phyloP scores from a whole-genome alignment of 2,329 filamentous ascomycete genomes.

The Elsinoe australis region DNA sequence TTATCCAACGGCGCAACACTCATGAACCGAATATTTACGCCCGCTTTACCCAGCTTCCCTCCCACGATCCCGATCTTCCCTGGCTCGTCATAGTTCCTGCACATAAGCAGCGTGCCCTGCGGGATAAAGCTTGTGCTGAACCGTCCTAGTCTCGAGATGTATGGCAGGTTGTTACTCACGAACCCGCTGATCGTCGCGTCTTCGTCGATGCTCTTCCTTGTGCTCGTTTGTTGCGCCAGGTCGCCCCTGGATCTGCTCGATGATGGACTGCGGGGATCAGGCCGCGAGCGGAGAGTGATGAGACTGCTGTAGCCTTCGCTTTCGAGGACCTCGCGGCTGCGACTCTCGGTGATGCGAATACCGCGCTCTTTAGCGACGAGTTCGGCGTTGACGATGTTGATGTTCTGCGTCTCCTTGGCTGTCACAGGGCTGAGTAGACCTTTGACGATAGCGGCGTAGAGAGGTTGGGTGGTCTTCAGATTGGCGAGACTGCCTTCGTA shows the following conservation, averaged over 20 bases:
- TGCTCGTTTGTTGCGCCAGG: slow-evolving; percentile 17
- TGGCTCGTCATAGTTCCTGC: slow-evolving; percentile 72
- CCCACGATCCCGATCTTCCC: slow-evolving; percentile 79
- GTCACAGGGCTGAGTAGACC: slow-evolving; percentile 64
- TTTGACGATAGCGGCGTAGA: slow-evolving; percentile 72
- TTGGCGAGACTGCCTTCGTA: slow-evolving; percentile 68
- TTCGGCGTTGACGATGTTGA: slow-evolving; percentile 77
- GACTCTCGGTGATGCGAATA: slow-evolving; percentile 68
- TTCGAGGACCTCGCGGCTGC: slow-evolving; percentile 52
- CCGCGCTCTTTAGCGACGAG: slow-evolving; percentile 69
- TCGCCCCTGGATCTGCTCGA: slow-evolving; percentile 21
- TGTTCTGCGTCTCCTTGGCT: slow-evolving; percentile 56
- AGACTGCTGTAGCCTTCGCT: slow-evolving; percentile 60
- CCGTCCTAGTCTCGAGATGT: slow-evolving; percentile 64
- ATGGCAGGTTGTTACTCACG: slow-evolving; percentile 54
- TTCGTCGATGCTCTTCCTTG: slow-evolving; percentile 26
- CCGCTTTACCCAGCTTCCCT: slow-evolving; percentile 58
- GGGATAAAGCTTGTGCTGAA: slow-evolving; percentile 69
- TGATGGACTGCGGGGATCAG: slow-evolving; percentile 28
- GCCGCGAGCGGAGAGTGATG: slow-evolving; percentile 57
- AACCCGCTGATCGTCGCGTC: slow-evolving; percentile 58
- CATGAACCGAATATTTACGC: slow-evolving; percentile 77
- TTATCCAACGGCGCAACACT: slow-evolving; percentile 56
- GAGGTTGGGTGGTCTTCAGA: slow-evolving; percentile 66
- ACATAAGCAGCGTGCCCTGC: slow-evolving; percentile 65